Conservation (phyloP, 1,284 basidiomycete species). For the Boletus sp. region DNA sequence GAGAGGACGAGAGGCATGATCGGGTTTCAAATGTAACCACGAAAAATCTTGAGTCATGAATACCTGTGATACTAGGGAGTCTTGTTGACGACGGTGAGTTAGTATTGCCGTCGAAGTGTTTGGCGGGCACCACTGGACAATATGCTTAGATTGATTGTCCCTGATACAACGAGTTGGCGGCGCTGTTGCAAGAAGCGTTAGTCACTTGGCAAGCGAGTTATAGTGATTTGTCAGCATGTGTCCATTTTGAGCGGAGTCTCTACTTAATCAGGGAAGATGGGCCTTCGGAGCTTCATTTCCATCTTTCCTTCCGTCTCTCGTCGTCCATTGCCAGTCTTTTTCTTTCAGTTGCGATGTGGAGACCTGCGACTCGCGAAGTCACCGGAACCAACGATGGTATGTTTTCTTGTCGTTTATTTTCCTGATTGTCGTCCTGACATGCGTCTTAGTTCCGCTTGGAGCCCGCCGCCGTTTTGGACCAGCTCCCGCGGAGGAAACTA, state of each 20-base stretch:
- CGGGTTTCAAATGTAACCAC: slow-evolving; percentile 79
- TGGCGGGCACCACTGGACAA: too few species aligned
- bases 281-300: slow-evolving; percentile 35
- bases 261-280: slow-evolving; percentile 21
- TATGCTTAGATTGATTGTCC: too few species aligned
- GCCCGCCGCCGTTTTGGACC: slow-evolving; percentile 86
- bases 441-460: slow-evolving; percentile 63
- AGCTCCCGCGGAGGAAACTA: slow-evolving; percentile 68
- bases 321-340: slow-evolving; percentile 12
- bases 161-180: too few species aligned
- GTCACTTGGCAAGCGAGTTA: background rate
- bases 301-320: slow-evolving; percentile 22
- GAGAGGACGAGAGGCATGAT: slow-evolving; percentile 86
- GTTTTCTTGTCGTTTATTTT: slow-evolving; percentile 24
- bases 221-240: slow-evolving; percentile 26
- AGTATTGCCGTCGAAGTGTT: too few species aligned
- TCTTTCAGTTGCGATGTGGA: slow-evolving; percentile 66
- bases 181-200: slow-evolving; percentile 1
- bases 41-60: slow-evolving; percentile 83
- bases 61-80: slow-evolving; percentile 66
- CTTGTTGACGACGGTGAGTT: slow-evolving; percentile 68
- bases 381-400: slow-evolving; percentile 80
- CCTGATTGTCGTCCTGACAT: slow-evolving; percentile 10
- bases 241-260: slow-evolving; percentile 34
- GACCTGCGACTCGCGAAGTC: slow-evolving; percentile 78